Percentiles rank a stretch among this genome's conserved stretches.
Evolutionary conservation across 192 early-diverging fungal genomes (phyloP).

Genomic region (Backusella tarrabulga): DNA sequence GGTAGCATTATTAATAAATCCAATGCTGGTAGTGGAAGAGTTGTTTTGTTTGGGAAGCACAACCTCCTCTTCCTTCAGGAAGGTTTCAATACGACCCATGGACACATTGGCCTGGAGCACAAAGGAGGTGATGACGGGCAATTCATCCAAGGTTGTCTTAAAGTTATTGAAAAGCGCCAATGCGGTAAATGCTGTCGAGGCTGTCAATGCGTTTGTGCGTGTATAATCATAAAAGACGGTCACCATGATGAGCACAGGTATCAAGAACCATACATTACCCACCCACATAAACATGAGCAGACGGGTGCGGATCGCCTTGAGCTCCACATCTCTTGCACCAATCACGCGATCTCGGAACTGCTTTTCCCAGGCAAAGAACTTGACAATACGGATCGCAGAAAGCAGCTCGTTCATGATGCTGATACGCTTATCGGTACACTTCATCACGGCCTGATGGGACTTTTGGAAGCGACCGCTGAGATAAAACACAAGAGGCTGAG

Average conservation of each 20-base stretch:
- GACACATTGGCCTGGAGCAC: conserved; percentile 64
- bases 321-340: conserved; percentile 58
- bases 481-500: conserved; percentile 57
- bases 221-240: conserved; percentile 63
- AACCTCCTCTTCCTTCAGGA: conserved; percentile 70
- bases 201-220: conserved; percentile 56
- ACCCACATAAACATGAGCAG: conserved; percentile 58
- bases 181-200: conserved; percentile 66
- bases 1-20: conserved; percentile 61
- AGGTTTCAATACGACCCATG: conserved; percentile 66
- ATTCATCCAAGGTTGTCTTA: conserved; percentile 58
- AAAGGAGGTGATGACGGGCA: conserved; percentile 59
- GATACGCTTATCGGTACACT: conserved; percentile 73
- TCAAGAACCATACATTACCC: conserved; percentile 50
- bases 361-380: conserved; percentile 87
- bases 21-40: conserved; percentile 40
- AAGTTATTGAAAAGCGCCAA: conserved; percentile 72
- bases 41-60: conserved; percentile 10
- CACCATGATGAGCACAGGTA: conserved; percentile 60
- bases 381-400: conserved; percentile 89
- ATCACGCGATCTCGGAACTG: conserved; percentile 68
- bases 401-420: conserved; percentile 82
- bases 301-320: conserved; percentile 49
- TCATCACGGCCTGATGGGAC: conserved; percentile 49
- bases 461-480: conserved; percentile 49